Conservation (phyloP, 2,329 filamentous ascomycete species). For the Metarhizium anisopliae region DNA sequence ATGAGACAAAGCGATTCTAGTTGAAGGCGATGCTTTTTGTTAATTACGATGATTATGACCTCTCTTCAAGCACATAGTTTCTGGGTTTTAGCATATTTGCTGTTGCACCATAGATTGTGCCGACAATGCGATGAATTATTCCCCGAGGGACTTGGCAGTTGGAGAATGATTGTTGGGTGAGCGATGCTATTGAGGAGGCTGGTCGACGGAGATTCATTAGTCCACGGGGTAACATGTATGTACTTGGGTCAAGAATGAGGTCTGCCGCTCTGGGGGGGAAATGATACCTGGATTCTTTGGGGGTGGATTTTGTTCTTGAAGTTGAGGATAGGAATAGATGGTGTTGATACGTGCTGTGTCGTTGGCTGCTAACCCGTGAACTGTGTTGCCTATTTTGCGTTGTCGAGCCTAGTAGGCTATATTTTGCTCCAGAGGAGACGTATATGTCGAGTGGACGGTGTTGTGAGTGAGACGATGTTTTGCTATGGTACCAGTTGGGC, state of each 20-base stretch:
- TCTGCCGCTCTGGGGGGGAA: not conserved
- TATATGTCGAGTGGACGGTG: not conserved
- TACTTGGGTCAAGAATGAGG: not conserved
- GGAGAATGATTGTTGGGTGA: not conserved
- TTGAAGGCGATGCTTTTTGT: slow-evolving; percentile 1
- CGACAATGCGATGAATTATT: not conserved
- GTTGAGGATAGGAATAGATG: not conserved
- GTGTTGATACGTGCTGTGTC: not conserved
- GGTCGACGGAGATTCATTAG: not conserved
- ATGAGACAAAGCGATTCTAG: slow-evolving; percentile 2
- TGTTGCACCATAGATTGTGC: not conserved
- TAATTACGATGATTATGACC: slow-evolving; percentile 7
- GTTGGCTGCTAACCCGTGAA: not conserved
- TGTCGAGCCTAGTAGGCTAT: too few species aligned
- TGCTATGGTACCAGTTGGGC: too few species aligned
- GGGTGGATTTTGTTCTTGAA: not conserved
- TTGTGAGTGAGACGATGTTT: not conserved
- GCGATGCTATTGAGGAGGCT: not conserved
- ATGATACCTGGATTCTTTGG: not conserved
- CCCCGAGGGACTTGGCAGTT: not conserved
- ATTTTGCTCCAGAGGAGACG: too few species aligned
- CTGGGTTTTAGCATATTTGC: not conserved
- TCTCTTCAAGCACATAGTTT: slow-evolving; percentile 3
- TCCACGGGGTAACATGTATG: not conserved
- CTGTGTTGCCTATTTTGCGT: not conserved